Evolutionary conservation across 768 basidiomycete genomes (phyloP).

Genomic region (Termitomyces titanicus): DNA sequence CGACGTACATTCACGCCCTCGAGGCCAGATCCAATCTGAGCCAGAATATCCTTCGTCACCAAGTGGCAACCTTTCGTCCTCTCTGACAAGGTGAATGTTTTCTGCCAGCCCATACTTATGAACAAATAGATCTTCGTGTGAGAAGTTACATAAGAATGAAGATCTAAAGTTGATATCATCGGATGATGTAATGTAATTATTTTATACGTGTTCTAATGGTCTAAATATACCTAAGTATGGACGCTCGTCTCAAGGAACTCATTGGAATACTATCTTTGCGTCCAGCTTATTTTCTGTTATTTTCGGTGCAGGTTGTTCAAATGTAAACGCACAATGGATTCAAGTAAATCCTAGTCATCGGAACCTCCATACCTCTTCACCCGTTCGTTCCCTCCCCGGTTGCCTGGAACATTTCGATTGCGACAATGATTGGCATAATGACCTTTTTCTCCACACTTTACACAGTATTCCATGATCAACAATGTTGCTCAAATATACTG

Average conservation of each 20-base stretch:
- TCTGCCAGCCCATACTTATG: conserved; percentile 82
- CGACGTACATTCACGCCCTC: conserved; percentile 54
- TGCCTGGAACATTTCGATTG: conserved; percentile 88
- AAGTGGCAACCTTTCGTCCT: conserved; percentile 73
- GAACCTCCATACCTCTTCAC: conserved; percentile 35
- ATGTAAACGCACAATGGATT: neutral
- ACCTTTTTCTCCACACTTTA: conserved; percentile 84
- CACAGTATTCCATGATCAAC: conserved; percentile 6
- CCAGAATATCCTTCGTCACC: conserved; percentile 71
- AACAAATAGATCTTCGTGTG: neutral
- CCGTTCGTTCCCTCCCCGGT: conserved; percentile 77
- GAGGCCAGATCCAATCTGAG: conserved; percentile 67
- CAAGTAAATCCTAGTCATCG: conserved; percentile 6
- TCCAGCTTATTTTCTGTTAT: too few species aligned
- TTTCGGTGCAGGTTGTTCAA: neutral
- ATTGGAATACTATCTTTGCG: too few species aligned
- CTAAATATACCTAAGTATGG: too few species aligned
- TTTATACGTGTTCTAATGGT: too few species aligned
- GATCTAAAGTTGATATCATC: too few species aligned
- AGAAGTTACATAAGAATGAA: too few species aligned
- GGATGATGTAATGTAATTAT: too few species aligned
- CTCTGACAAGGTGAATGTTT: conserved; percentile 64
- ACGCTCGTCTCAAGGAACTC: too few species aligned
- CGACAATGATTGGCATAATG: conserved; percentile 95
- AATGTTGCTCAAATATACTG: neutral